A percentile compares a stretch with the other conserved stretches of the same genome.
Evolutionary conservation across 441 rosid species (phyloP).

Genomic region (Eruca vesicaria): DNA sequence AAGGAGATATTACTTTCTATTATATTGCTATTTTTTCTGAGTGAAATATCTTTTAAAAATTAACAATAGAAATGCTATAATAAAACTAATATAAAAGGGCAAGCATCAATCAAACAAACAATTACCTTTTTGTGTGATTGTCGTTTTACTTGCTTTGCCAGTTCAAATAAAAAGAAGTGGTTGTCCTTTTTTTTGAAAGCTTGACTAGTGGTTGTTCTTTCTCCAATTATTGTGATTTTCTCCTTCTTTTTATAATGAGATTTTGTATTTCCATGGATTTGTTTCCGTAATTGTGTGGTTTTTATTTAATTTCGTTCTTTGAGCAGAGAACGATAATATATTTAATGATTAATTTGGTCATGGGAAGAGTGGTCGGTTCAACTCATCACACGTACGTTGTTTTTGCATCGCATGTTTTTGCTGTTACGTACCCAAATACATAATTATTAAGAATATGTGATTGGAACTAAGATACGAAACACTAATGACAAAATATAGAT

Average conservation of each 20-base stretch:
- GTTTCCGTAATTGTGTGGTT: not conserved
- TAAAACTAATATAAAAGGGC: not conserved
- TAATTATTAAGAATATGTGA: not conserved
- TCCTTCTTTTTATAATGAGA: not conserved
- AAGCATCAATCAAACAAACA: slow-evolving; percentile 25
- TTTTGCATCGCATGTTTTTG: slow-evolving; percentile 24
- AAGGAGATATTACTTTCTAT: not conserved
- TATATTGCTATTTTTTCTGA: not conserved
- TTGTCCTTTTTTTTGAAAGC: not conserved
- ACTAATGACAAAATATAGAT: not conserved
- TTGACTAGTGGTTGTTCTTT: not conserved
- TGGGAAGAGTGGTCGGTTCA: slow-evolving; percentile 1
- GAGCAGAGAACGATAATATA: not conserved
- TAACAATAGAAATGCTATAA: not conserved
- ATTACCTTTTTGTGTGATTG: slow-evolving; percentile 6
- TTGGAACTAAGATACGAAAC: slow-evolving; percentile 6
- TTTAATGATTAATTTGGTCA: not conserved
- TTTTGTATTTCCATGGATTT: not conserved
- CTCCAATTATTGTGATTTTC: not conserved
- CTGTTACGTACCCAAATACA: slow-evolving; percentile 7
- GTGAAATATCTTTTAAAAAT: not conserved
- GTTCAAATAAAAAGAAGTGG: not conserved
- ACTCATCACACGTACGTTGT: slow-evolving; percentile 23
- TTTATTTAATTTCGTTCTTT: not conserved
- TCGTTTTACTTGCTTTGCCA: slow-evolving; percentile 13